A percentile compares a stretch with the other conserved stretches of the same genome.
These are phyloP conservation scores for Tuber microsphaerosporum DNA, from an alignment of 495 filamentous ascomycete genomes.

Conservation along the genomic window DNA sequence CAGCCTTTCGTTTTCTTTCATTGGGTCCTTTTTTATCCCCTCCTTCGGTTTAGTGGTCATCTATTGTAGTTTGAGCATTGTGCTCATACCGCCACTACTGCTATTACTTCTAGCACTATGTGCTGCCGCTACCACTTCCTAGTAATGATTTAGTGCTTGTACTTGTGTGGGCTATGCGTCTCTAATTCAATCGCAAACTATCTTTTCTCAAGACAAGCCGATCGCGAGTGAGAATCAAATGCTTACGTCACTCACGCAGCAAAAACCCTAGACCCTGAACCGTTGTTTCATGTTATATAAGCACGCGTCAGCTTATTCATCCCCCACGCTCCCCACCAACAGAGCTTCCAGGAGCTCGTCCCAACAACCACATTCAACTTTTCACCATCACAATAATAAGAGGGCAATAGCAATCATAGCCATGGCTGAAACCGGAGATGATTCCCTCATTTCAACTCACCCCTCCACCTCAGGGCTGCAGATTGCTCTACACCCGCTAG, in stretches of 20 bases:
- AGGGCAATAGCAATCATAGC: not conserved
- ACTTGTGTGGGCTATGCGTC: not conserved
- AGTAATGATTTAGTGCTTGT: not conserved
- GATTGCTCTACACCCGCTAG: conserved; percentile 84
- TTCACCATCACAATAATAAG: not conserved
- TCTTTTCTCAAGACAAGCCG: not conserved
- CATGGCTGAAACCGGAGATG: not conserved
- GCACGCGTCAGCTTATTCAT: not conserved
- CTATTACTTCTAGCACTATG: not conserved
- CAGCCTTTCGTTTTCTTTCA: not conserved
- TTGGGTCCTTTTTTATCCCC: not conserved
- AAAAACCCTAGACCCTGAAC: conserved; percentile 1
- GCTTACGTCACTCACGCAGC: not conserved
- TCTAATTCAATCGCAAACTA: not conserved
- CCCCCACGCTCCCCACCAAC: not conserved
- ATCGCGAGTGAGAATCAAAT: not conserved
- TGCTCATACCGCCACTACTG: not conserved
- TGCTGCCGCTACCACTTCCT: not conserved
- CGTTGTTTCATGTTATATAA: not conserved
- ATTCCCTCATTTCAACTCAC: conserved; percentile 53
- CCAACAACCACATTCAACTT: not conserved
- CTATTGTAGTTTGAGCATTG: not conserved
- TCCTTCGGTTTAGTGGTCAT: not conserved
- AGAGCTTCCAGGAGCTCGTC: not conserved
- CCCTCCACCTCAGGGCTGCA: conserved; percentile 71